These are phyloP conservation scores for Pisolithus albus DNA, from an alignment of 768 basidiomycete genomes.

Conservation along the genomic window DNA sequence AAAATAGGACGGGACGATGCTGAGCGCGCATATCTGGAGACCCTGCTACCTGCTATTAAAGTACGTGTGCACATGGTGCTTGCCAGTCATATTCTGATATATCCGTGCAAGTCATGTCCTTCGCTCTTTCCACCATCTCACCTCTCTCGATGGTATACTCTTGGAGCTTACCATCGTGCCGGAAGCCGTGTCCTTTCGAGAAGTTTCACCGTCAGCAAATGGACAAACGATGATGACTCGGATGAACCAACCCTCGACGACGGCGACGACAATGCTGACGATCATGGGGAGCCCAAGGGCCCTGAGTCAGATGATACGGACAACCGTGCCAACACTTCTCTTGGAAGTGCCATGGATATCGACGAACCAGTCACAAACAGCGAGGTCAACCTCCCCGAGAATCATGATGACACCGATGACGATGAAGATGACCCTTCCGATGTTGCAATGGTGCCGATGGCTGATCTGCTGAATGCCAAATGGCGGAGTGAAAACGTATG, in stretches of 20 bases:
- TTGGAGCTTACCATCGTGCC: constrained; percentile 77
- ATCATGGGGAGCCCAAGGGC: constrained; percentile 26
- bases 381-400: constrained; percentile 27
- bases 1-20: constrained; percentile 85
- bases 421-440: constrained; percentile 52
- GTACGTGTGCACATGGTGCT: constrained; percentile 33
- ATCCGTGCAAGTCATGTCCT: constrained; percentile 46
- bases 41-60: constrained; percentile 63
- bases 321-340: constrained; percentile 9
- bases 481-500: constrained; percentile 79
- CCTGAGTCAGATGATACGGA: constrained; percentile 29
- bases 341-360: constrained; percentile 26
- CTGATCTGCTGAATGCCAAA: constrained; percentile 91
- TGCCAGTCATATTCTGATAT: not conserved
- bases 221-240: constrained; percentile 29
- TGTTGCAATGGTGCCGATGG: constrained; percentile 91
- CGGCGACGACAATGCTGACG: constrained; percentile 4
- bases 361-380: constrained; percentile 15
- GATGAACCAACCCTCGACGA: constrained; percentile 28
- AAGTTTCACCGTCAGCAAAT: constrained; percentile 77
- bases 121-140: constrained; percentile 61
- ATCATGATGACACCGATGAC: constrained; percentile 38
- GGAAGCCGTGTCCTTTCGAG: constrained; percentile 90
- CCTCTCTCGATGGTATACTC: constrained; percentile 46
- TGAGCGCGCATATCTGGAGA: constrained; percentile 61